phyloP scores from a whole-genome alignment of 306 rosid genomes.

The Cicer pinnatifidum region DNA sequence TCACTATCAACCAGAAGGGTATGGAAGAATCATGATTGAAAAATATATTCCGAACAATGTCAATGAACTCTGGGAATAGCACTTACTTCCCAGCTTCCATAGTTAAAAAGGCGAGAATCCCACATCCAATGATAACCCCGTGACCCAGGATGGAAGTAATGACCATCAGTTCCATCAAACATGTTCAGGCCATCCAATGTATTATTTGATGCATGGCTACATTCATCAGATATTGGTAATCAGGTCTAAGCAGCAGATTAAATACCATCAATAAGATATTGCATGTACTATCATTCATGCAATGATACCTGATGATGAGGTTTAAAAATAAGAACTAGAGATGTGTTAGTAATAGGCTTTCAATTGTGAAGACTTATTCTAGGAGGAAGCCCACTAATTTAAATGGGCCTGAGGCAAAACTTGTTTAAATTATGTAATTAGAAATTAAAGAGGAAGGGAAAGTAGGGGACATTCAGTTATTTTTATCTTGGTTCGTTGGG shows the following conservation, averaged over 20 bases:
- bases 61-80: constrained; percentile 32
- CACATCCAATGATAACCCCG: constrained; percentile 99
- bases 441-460: neutral
- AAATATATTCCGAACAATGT: constrained; percentile 17
- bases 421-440: constrained; percentile 4
- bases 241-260: constrained; percentile 42
- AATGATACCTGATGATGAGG: constrained; percentile 21
- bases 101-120: constrained; percentile 99
- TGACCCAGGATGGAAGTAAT: constrained; percentile 93
- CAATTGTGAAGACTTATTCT: constrained; percentile 12
- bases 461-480: neutral
- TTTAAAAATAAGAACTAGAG: constrained; percentile 17
- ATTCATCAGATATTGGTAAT: constrained; percentile 43
- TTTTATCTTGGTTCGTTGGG: neutral
- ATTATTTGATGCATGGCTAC: constrained; percentile 91
- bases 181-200: constrained; percentile 92
- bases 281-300: constrained; percentile 34
- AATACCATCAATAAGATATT: constrained; percentile 35
- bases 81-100: constrained; percentile 99
- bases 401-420: neutral
- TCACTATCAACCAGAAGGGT: constrained; percentile 19
- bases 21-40: constrained; percentile 34
- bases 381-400: neutral
- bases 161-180: constrained; percentile 97
- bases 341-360: neutral